These are phyloP conservation scores for Syncephalastrum sp. DNA, from an alignment of 371 early-diverging fungal species.

Conservation along the genomic window DNA sequence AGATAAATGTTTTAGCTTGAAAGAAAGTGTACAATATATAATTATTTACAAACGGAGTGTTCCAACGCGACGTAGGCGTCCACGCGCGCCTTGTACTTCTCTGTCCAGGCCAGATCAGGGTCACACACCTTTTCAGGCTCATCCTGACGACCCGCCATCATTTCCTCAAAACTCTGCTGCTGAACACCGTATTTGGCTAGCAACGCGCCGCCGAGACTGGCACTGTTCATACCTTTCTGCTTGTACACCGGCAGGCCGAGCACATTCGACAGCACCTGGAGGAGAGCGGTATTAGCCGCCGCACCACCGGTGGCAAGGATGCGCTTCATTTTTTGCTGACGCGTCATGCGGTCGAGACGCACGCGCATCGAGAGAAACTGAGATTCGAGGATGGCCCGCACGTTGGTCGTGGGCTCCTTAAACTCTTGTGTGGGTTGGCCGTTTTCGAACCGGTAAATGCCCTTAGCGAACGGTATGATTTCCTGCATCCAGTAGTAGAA, in stretches of 20 bases:
- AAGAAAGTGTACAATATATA: too few relatives aligned
- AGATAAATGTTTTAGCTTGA: too few relatives aligned
- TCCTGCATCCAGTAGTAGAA: conserved; percentile 77
- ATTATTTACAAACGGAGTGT: conserved; percentile 5
- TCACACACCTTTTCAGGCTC: conserved; percentile 30
- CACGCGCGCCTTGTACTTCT: conserved; percentile 9
- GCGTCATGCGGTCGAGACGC: conserved; percentile 36
- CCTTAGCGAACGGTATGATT: conserved; percentile 74
- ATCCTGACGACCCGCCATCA: conserved; percentile 31
- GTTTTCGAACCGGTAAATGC: conserved; percentile 65
- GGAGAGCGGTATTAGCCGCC: conserved; percentile 55
- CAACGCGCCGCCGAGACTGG: conserved; percentile 48
- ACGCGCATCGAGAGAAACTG: conserved; percentile 76
- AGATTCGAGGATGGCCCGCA: conserved; percentile 72
- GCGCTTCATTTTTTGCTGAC: conserved; percentile 31
- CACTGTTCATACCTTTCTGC: conserved; percentile 45
- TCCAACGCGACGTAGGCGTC: conserved; percentile 13
- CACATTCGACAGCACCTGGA: conserved; percentile 67
- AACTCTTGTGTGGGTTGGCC: conserved; percentile 53
- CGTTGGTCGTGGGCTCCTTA: conserved; percentile 33
- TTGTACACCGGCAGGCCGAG: conserved; percentile 68
- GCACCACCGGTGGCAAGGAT: conserved; percentile 80
- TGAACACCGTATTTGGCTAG: conserved; percentile 38
- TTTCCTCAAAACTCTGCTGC: conserved; percentile 27
- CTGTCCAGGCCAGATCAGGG: conserved; percentile 21